Evolutionary conservation across 129 eudicot genomes (phyloP), one percentile per base, ranked within the genome.

Genomic region (Centrapalus pauciflorus): DNA sequence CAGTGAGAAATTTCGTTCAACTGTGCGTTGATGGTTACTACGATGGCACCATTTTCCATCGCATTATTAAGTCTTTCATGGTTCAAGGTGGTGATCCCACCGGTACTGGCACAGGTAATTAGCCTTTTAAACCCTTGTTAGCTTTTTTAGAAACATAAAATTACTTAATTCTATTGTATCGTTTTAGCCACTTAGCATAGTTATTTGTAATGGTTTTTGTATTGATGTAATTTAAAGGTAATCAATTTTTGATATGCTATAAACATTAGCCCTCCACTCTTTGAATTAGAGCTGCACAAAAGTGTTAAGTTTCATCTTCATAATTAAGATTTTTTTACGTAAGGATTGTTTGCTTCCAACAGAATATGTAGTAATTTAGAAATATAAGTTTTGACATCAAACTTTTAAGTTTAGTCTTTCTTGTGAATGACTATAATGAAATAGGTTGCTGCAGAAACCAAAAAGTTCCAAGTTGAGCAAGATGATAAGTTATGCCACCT

Each of bases 71-170:
- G 78, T 80, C 86, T 38, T 91, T 91, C 61, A 84, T 91, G 77
- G 84, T 87, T 20, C 98, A 91, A 73, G 96, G 90, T 20, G 98
- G 98, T 67, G 98, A 91, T 64, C 98, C 96, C 43, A 87, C 98
- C 19, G 94, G 86, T 58, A 85, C 98, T 34, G 98, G 98, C 56
- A 66, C 76, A 66, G 98, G 97, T 90, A 66, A 29, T 0, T 69
- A 16, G 32, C 28, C 57, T 9, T 56, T 66, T 23, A 25, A 54
- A n/a, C 29, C 50, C 23, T 70, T 7, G 6, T 29, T 59, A 46
- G 5, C 61, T 14, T 33, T 25, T 41, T 6, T 37, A 4, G 17
- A 16, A 20, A 24, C 29, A 21, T 26, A 9, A 30, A 28, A 29
- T 49, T 11, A 11, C 11, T 66, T 14, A 32, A 41, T 55, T 27